These are phyloP conservation scores for Ophiosphaerella narmari DNA, from an alignment of 2,329 filamentous ascomycete species.

Conservation along the genomic window DNA sequence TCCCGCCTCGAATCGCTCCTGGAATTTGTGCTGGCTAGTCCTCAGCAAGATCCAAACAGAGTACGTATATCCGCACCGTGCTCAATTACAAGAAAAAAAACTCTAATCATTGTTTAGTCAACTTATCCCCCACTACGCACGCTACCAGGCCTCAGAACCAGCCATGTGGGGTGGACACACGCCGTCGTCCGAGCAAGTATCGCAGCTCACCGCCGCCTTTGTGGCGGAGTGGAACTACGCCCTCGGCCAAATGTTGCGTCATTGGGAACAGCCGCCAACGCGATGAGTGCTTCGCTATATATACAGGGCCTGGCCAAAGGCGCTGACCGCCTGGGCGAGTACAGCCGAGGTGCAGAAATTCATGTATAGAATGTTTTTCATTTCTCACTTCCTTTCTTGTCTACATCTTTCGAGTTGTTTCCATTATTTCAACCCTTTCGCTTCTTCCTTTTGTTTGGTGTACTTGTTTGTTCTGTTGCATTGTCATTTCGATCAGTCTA, in stretches of 20 bases:
- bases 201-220: constrained; percentile 66
- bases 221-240: constrained; percentile 70
- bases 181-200: constrained; percentile 61
- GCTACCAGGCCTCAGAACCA: constrained; percentile 63
- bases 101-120: constrained; percentile 50
- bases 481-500: neutral
- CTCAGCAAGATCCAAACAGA: constrained; percentile 68
- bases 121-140: constrained; percentile 65
- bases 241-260: constrained; percentile 67
- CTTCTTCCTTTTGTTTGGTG: neutral
- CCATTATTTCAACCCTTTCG: neutral
- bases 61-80: constrained; percentile 51
- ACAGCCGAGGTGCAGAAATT: too few species aligned
- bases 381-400: neutral
- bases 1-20: constrained; percentile 69
- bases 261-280: constrained; percentile 66
- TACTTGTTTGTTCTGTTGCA: neutral
- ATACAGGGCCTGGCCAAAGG: neutral
- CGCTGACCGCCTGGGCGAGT: neutral
- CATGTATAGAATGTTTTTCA: neutral
- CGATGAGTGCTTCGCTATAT: constrained; percentile 4
- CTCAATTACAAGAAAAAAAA: neutral
- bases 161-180: constrained; percentile 71
- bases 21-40: constrained; percentile 77
- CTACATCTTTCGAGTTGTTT: neutral